Evolutionary conservation across 768 basidiomycete species (phyloP).

Genomic region (Pleurotus cornucopiae): DNA sequence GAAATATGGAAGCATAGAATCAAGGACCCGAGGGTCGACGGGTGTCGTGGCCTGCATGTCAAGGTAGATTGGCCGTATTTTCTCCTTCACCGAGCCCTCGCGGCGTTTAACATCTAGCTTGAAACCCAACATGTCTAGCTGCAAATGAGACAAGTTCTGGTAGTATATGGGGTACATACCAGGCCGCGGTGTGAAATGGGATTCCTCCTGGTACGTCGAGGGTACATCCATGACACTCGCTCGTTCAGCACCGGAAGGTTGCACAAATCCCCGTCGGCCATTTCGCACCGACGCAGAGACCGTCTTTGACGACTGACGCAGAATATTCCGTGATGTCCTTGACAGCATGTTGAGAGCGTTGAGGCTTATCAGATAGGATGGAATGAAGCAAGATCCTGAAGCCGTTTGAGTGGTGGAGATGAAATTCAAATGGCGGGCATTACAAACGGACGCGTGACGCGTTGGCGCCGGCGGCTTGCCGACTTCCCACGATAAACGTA

Average conservation of each 20-base stretch:
- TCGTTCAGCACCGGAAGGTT: constrained; percentile 78
- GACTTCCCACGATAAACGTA: not conserved
- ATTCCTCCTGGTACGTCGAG: constrained; percentile 65
- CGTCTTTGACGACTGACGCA: constrained; percentile 22
- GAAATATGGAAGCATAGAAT: constrained; percentile 93
- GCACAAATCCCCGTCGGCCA: constrained; percentile 61
- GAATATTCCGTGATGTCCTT: constrained; percentile 41
- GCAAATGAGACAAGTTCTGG: constrained; percentile 3
- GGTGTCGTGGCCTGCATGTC: constrained; percentile 99
- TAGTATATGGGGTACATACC: constrained; percentile 35
- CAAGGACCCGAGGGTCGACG: constrained; percentile 93
- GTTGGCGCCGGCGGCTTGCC: not conserved
- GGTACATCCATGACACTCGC: constrained; percentile 83
- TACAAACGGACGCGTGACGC: not conserved
- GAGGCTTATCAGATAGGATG: constrained; percentile 15
- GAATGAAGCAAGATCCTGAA: constrained; percentile 1
- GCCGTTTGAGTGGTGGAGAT: not conserved
- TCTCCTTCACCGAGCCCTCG: constrained; percentile 53
- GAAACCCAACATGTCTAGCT: constrained; percentile 85
- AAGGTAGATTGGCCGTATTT: constrained; percentile 89
- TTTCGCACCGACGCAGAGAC: constrained; percentile 19
- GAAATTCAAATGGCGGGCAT: not conserved
- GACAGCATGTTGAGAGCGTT: constrained; percentile 45
- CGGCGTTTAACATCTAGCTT: constrained; percentile 64
- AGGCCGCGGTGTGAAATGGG: constrained; percentile 63